Conservation (phyloP, 768 basidiomycete genomes). For the Leccinellum luteum region DNA sequence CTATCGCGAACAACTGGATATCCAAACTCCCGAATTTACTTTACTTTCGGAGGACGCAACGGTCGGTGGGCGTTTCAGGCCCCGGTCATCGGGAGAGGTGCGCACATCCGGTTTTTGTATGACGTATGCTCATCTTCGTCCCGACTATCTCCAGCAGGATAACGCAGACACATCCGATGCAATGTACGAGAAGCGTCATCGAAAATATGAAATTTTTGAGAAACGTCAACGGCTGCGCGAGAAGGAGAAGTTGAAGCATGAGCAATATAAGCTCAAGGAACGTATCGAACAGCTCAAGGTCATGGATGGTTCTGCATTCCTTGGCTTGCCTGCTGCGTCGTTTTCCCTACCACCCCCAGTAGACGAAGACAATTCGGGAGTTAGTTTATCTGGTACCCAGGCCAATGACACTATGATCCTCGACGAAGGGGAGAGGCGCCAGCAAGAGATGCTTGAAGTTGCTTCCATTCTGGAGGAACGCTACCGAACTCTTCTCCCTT, state of each 20-base stretch:
- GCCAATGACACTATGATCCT: slow-evolving; percentile 38
- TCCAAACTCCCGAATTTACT: slow-evolving; percentile 75
- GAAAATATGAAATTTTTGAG: slow-evolving; percentile 84
- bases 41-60: slow-evolving; percentile 46
- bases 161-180: slow-evolving; percentile 73
- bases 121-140: slow-evolving; percentile 9
- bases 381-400: slow-evolving; percentile 33
- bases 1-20: slow-evolving; percentile 64
- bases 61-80: slow-evolving; percentile 69
- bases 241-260: slow-evolving; percentile 89
- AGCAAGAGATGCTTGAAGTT: slow-evolving; percentile 69
- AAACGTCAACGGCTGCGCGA: slow-evolving; percentile 82
- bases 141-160: slow-evolving; percentile 35
- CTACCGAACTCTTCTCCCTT: slow-evolving; percentile 71
- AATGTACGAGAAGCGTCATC: slow-evolving; percentile 77
- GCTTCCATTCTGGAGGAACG: slow-evolving; percentile 67
- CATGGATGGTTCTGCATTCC: slow-evolving; percentile 72
- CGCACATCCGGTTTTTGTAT: slow-evolving; percentile 29
- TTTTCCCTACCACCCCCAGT: slow-evolving; percentile 43
- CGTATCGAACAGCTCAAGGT: slow-evolving; percentile 78
- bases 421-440: slow-evolving; percentile 70
- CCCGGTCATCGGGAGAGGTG: slow-evolving; percentile 68
- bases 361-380: slow-evolving; percentile 27
- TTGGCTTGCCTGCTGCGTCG: slow-evolving; percentile 54
- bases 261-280: slow-evolving; percentile 89